Conservation (phyloP, 2,329 filamentous ascomycete species). For the Fusarium sp. region DNA sequence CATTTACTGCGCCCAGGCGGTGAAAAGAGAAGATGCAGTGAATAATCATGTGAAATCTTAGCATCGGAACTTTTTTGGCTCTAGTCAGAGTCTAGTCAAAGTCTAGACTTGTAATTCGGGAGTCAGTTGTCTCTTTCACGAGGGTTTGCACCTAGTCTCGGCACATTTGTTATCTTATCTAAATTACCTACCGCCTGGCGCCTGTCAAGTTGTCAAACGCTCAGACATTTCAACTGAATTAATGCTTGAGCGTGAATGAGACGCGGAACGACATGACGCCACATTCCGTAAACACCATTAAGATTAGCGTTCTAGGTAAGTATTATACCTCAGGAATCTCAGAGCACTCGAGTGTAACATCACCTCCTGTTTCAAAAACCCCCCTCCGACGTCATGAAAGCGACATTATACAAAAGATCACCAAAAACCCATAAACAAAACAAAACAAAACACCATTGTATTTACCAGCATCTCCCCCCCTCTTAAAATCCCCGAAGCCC, state of each 20-base stretch:
- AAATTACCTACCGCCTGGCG: background rate
- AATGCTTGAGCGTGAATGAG: background rate
- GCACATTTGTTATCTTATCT: background rate
- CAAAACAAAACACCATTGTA: constrained; percentile 1
- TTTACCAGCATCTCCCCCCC: background rate
- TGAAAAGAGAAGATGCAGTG: background rate
- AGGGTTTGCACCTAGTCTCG: background rate
- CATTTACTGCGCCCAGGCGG: constrained; percentile 12
- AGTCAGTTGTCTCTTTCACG: background rate
- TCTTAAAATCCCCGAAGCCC: constrained; percentile 20
- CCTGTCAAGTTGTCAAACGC: background rate
- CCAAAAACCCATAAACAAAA: constrained; percentile 2
- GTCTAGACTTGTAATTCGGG: background rate
- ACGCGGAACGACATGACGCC: background rate
- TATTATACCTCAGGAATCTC: background rate
- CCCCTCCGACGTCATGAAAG: background rate
- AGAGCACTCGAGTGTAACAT: background rate
- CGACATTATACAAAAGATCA: background rate
- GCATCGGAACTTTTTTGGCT: background rate
- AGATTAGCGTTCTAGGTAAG: too few species aligned
- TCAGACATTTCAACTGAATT: background rate
- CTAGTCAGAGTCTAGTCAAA: background rate
- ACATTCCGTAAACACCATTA: too few species aligned
- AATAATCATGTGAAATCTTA: background rate
- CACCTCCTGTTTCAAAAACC: constrained; percentile 5